Conservation (phyloP, 768 basidiomycete species). For the Auricularia sp. region DNA sequence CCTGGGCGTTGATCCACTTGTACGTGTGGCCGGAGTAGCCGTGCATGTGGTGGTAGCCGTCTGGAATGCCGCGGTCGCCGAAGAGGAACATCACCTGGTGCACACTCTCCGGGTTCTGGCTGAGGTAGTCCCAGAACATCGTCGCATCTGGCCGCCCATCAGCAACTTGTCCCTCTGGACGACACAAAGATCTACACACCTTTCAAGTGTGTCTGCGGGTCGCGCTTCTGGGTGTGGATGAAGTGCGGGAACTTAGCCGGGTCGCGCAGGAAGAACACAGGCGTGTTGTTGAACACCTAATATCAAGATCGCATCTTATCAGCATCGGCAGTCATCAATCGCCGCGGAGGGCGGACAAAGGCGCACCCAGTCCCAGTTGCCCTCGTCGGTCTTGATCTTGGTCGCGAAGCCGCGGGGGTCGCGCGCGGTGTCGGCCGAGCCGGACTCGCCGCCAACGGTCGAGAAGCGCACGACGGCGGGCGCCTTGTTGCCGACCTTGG, state of each 20-base stretch:
- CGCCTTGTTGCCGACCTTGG: slow-evolving; percentile 55
- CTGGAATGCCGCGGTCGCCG: slow-evolving; percentile 36
- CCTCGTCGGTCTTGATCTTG: slow-evolving; percentile 75
- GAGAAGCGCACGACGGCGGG: slow-evolving; percentile 49
- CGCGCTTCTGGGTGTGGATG: slow-evolving; percentile 33
- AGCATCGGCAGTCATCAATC: background rate
- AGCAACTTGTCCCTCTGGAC: background rate
- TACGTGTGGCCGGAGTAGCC: slow-evolving; percentile 44
- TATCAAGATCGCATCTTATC: background rate
- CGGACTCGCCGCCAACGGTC: slow-evolving; percentile 45
- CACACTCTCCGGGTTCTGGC: slow-evolving; percentile 37
- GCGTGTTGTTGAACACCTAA: slow-evolving; percentile 30
- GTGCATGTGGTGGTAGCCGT: slow-evolving; percentile 31
- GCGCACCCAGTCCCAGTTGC: slow-evolving; percentile 81
- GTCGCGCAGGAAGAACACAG: slow-evolving; percentile 41
- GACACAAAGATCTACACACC: background rate
- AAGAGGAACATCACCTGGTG: slow-evolving; percentile 38
- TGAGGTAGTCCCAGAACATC: slow-evolving; percentile 38
- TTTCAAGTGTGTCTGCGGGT: slow-evolving; percentile 41
- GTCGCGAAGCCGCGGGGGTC: slow-evolving; percentile 47
- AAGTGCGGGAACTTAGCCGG: slow-evolving; percentile 42
- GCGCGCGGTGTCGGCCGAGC: slow-evolving; percentile 37
- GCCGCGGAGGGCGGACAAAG: slow-evolving; percentile 11
- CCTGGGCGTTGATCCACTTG: slow-evolving; percentile 37
- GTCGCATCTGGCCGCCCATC: background rate